Percentiles rank a stretch among this genome's conserved stretches.
These are phyloP conservation scores for Neurospora sp. DNA, from an alignment of 495 filamentous ascomycete species.

Conservation along the genomic window DNA sequence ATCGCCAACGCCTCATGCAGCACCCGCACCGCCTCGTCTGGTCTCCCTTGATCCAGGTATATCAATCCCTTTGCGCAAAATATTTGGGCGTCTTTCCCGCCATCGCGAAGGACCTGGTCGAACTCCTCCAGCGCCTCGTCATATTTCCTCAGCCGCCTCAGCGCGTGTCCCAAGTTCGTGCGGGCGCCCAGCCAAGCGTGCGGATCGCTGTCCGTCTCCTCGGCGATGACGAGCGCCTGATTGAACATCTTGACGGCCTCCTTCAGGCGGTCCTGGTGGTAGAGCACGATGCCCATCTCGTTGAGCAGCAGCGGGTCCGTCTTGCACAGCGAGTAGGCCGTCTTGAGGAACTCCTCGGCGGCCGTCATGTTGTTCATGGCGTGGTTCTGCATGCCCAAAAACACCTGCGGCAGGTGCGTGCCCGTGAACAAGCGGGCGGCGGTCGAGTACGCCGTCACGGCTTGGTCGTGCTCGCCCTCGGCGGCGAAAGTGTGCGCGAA, in stretches of 20 bases:
- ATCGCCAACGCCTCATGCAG: slow-evolving; percentile 66
- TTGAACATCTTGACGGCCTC: slow-evolving; percentile 65
- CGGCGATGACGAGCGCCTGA: slow-evolving; percentile 63
- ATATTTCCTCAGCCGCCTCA: slow-evolving; percentile 60
- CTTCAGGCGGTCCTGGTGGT: slow-evolving; percentile 74
- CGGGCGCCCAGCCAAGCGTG: slow-evolving; percentile 80
- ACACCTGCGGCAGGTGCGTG: slow-evolving; percentile 91
- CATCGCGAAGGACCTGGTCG: slow-evolving; percentile 68
- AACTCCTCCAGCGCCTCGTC: slow-evolving; percentile 68
- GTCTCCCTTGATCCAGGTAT: slow-evolving; percentile 54
- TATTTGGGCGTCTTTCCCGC: slow-evolving; percentile 61
- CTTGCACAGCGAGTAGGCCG: slow-evolving; percentile 66
- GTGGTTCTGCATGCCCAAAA: slow-evolving; percentile 96
- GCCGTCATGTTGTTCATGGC: slow-evolving; percentile 89
- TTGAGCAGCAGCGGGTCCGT: slow-evolving; percentile 87
- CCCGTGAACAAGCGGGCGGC: slow-evolving; percentile 93
- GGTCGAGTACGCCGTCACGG: slow-evolving; percentile 94
- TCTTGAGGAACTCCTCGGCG: slow-evolving; percentile 90
- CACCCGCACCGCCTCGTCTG: slow-evolving; percentile 56
- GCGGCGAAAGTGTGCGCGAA: slow-evolving; percentile 99
- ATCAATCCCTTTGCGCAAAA: slow-evolving; percentile 68
- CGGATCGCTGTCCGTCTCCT: slow-evolving; percentile 69
- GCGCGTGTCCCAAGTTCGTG: slow-evolving; percentile 81
- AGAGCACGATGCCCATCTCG: slow-evolving; percentile 88
- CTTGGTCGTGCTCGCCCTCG: slow-evolving; percentile 98